These are phyloP conservation scores for Chrysosporium keratinophilum DNA, from an alignment of 2,329 filamentous ascomycete species.

Conservation along the genomic window DNA sequence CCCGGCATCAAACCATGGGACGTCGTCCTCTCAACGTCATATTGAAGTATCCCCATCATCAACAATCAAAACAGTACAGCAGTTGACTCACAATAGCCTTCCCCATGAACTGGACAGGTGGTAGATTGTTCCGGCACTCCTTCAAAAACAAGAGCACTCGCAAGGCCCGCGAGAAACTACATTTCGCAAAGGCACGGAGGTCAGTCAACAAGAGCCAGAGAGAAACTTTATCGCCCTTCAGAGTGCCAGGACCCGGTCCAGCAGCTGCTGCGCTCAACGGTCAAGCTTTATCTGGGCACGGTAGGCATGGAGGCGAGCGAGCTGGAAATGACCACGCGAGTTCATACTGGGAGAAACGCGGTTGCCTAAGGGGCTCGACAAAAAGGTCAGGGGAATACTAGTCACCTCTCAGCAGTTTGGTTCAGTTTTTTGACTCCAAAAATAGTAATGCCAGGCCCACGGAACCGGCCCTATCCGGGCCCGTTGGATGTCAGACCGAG, in stretches of 20 bases:
- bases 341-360: neutral
- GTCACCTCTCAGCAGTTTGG: neutral
- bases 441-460: no score
- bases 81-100: neutral
- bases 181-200: conserved; percentile 26
- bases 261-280: neutral
- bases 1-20: neutral
- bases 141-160: conserved; percentile 22
- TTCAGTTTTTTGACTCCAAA: neutral
- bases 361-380: no score
- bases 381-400: neutral
- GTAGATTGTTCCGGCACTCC: conserved; percentile 33
- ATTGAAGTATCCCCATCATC: neutral
- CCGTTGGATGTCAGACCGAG: neutral
- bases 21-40: neutral
- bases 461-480: neutral
- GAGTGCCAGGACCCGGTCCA: neutral
- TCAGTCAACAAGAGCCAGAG: neutral
- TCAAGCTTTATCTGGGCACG: neutral
- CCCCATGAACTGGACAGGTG: conserved; percentile 40
- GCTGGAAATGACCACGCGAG: neutral
- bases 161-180: conserved; percentile 25
- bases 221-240: neutral
- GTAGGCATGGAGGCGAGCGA: neutral
- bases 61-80: neutral